phyloP scores from a whole-genome alignment of 768 basidiomycete species.

The Pleurotus cornucopiae region DNA sequence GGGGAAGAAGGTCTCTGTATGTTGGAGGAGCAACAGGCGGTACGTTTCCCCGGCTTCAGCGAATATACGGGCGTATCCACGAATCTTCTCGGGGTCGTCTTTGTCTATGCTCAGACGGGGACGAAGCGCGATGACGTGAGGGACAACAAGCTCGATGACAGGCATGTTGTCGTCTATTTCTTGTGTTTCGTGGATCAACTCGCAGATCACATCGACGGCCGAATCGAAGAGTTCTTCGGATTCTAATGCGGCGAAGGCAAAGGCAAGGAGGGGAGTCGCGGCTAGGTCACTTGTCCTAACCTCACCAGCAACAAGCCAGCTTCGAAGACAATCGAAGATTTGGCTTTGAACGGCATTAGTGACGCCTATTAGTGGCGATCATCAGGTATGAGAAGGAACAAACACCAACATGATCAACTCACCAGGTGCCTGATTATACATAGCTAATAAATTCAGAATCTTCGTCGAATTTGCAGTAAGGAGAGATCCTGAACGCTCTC shows the following conservation, averaged over 20 bases:
- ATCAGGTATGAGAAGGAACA: not conserved
- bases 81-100: slow-evolving; percentile 85
- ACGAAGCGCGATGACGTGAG: slow-evolving; percentile 74
- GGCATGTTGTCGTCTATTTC: slow-evolving; percentile 93
- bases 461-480: slow-evolving; percentile 65
- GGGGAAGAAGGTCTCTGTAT: slow-evolving; percentile 90
- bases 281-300: slow-evolving; percentile 59
- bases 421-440: slow-evolving; percentile 92
- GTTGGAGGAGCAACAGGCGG: slow-evolving; percentile 80
- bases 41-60: slow-evolving; percentile 98
- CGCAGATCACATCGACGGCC: slow-evolving; percentile 89
- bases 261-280: slow-evolving; percentile 74
- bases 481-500: slow-evolving; percentile 53
- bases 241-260: slow-evolving; percentile 78
- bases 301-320: slow-evolving; percentile 89
- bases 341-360: slow-evolving; percentile 74
- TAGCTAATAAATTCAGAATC: slow-evolving; percentile 72
- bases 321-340: slow-evolving; percentile 79
- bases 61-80: slow-evolving; percentile 87
- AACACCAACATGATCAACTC: slow-evolving; percentile 21
- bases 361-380: slow-evolving; percentile 55
- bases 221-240: slow-evolving; percentile 89
- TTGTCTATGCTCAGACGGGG: slow-evolving; percentile 52
- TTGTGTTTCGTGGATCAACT: slow-evolving; percentile 96
- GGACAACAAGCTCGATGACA: slow-evolving; percentile 84